Percentiles rank a stretch among this genome's conserved stretches.
Conservation (phyloP, 208 protist species). For the Trypanosoma lewisi region DNA sequence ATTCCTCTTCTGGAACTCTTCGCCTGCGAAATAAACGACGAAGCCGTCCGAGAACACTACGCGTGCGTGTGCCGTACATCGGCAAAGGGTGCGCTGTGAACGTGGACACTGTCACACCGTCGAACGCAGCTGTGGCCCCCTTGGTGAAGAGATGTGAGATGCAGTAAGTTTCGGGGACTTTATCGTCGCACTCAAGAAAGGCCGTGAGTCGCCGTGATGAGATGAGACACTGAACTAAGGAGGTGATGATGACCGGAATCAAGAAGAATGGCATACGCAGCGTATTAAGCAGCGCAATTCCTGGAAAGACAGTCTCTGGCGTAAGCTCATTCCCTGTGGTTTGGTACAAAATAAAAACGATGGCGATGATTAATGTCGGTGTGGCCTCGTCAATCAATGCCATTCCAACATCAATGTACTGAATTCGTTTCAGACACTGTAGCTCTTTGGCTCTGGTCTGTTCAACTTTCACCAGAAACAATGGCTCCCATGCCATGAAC, state of each 20-base stretch:
- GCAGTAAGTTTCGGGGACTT: conserved; percentile 1
- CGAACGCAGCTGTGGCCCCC: conserved; percentile 25
- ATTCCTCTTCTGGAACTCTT: conserved; percentile 29
- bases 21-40: conserved; percentile 25
- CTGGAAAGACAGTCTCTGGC: too few relatives aligned
- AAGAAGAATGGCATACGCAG: too few relatives aligned
- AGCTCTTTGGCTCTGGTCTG: conserved; percentile 53
- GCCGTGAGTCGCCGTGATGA: conserved; percentile 48
- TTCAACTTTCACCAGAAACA: conserved; percentile 46
- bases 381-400: conserved; percentile 62
- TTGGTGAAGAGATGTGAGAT: not conserved
- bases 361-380: conserved; percentile 57
- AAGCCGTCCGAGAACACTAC: conserved; percentile 15
- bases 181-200: conserved; percentile 69
- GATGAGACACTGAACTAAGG: too few relatives aligned
- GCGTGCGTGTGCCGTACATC: conserved; percentile 16
- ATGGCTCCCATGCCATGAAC: conserved; percentile 86
- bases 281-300: too few relatives aligned
- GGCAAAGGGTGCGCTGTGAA: conserved; percentile 31
- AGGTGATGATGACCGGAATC: too few relatives aligned
- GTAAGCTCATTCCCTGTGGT: too few relatives aligned
- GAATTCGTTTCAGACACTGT: conserved; percentile 32
- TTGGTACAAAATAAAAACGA: conserved; percentile 63
- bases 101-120: conserved; percentile 27
- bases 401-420: conserved; percentile 33